Evolutionary conservation across 257 asterid genomes (phyloP).

Genomic region (Solanum sparsipilum): DNA sequence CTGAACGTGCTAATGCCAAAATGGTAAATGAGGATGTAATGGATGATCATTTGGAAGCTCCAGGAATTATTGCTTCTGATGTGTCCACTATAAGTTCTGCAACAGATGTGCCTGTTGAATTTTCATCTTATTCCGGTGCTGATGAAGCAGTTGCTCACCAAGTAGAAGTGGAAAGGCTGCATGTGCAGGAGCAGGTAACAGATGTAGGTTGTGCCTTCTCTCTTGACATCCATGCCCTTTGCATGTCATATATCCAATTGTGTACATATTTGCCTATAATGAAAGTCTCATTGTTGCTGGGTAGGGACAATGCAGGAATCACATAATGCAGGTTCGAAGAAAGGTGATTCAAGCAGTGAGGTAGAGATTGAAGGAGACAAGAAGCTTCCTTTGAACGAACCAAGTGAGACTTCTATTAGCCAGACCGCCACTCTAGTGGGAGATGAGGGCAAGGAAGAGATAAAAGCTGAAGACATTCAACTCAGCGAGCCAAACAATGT

Average conservation of each 20-base stretch:
- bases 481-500: slow-evolving; percentile 18
- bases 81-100: slow-evolving; percentile 21
- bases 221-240: slow-evolving; percentile 27
- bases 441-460: slow-evolving; percentile 16
- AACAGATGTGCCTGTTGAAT: slow-evolving; percentile 24
- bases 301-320: slow-evolving; percentile 84
- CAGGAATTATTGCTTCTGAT: slow-evolving; percentile 11
- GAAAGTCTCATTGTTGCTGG: slow-evolving; percentile 34
- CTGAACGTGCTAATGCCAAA: slow-evolving; percentile 25
- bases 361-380: slow-evolving; percentile 28
- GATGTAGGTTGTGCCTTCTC: slow-evolving; percentile 98
- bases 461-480: slow-evolving; percentile 14
- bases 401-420: slow-evolving; percentile 15
- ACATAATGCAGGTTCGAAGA: slow-evolving; percentile 37
- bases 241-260: neutral
- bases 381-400: slow-evolving; percentile 20
- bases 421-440: slow-evolving; percentile 17
- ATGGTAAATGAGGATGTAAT: slow-evolving; percentile 20
- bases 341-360: slow-evolving; percentile 28
- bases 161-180: slow-evolving; percentile 19
- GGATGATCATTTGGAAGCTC: slow-evolving; percentile 12
- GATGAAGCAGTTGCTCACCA: neutral
- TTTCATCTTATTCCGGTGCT: slow-evolving; percentile 12
- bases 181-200: slow-evolving; percentile 80
- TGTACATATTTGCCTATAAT: slow-evolving; percentile 18